phyloP scores from a whole-genome alignment of 306 rosid genomes.

The Arachis hypogaea region DNA sequence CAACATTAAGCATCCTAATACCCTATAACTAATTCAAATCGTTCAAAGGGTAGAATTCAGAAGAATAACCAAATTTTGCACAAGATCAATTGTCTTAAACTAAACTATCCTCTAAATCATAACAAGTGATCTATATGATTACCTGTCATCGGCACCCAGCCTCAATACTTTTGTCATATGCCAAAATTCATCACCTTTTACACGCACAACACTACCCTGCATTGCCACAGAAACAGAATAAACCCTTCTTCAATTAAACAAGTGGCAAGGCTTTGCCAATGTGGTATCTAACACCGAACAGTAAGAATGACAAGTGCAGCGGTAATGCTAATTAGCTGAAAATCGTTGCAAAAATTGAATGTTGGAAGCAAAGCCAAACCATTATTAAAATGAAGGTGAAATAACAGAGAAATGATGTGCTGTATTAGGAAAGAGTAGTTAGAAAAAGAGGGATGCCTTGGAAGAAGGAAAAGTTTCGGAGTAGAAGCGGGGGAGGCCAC shows the following conservation, averaged over 20 bases:
- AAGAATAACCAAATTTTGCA: constrained; percentile 8
- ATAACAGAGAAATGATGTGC: neutral
- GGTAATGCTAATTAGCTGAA: constrained; percentile 9
- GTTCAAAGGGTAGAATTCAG: constrained; percentile 11
- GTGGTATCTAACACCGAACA: neutral
- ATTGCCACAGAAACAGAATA: constrained; percentile 10
- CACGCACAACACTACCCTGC: constrained; percentile 73
- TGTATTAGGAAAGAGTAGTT: neutral
- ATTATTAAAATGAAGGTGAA: neutral
- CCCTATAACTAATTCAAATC: neutral
- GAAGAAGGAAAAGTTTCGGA: constrained; percentile 75
- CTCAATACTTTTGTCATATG: constrained; percentile 93
- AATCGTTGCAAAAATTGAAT: constrained; percentile 4
- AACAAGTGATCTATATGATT: constrained; percentile 20
- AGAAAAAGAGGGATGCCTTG: constrained; percentile 58
- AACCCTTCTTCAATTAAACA: constrained; percentile 14
- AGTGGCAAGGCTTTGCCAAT: neutral
- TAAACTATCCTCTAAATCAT: constrained; percentile 13
- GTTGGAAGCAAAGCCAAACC: neutral
- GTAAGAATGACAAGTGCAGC: neutral
- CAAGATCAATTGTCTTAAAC: neutral
- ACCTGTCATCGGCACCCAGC: constrained; percentile 76
- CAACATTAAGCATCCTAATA: neutral
- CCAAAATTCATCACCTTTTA: constrained; percentile 91
- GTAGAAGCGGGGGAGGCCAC: constrained; percentile 91